Percentiles rank a stretch among this genome's conserved stretches.
Evolutionary conservation across 2,329 filamentous ascomycete genomes (phyloP).

Genomic region (Magnaporthiopsis rhizophila): DNA sequence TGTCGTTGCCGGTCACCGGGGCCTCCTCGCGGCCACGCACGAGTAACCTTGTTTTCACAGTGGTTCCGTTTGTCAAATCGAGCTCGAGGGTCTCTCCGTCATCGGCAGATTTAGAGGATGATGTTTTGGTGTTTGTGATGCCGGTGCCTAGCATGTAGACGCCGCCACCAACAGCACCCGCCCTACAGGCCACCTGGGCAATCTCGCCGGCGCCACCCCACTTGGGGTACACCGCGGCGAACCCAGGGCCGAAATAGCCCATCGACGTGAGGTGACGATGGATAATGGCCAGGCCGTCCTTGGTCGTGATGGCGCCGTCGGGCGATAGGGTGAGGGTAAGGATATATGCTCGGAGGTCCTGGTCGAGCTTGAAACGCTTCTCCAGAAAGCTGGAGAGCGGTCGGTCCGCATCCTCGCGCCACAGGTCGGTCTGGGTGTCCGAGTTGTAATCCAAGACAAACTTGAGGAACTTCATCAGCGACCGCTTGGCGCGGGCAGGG

Average conservation of each 20-base stretch:
- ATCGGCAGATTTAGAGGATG: slow-evolving; percentile 7
- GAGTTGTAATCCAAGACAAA: slow-evolving; percentile 67
- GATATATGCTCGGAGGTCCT: slow-evolving; percentile 54
- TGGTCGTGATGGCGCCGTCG: slow-evolving; percentile 47
- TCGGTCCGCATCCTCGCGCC: slow-evolving; percentile 45
- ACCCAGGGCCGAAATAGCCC: slow-evolving; percentile 79
- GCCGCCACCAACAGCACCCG: slow-evolving; percentile 82
- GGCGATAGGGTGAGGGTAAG: slow-evolving; percentile 66
- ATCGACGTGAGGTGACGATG: slow-evolving; percentile 77
- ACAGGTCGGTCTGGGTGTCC: slow-evolving; percentile 44
- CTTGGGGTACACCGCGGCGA: slow-evolving; percentile 83
- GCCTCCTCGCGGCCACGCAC: slow-evolving; percentile 34
- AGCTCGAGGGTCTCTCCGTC: slow-evolving; percentile 22
- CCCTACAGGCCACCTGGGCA: slow-evolving; percentile 83
- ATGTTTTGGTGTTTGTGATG: slow-evolving; percentile 33
- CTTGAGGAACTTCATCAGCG: slow-evolving; percentile 88
- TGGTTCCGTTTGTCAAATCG: slow-evolving; percentile 48
- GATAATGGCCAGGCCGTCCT: slow-evolving; percentile 63
- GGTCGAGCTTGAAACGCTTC: slow-evolving; percentile 58
- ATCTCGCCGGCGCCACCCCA: slow-evolving; percentile 89
- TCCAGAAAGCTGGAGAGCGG: slow-evolving; percentile 53
- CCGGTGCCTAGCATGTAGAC: slow-evolving; percentile 79
- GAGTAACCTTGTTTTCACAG: slow-evolving; percentile 46
- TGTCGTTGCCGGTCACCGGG: background rate
- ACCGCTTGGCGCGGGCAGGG: slow-evolving; percentile 71